phyloP scores from a whole-genome alignment of 176 grass and related monocot genomes.

The Cenchrus americanus region DNA sequence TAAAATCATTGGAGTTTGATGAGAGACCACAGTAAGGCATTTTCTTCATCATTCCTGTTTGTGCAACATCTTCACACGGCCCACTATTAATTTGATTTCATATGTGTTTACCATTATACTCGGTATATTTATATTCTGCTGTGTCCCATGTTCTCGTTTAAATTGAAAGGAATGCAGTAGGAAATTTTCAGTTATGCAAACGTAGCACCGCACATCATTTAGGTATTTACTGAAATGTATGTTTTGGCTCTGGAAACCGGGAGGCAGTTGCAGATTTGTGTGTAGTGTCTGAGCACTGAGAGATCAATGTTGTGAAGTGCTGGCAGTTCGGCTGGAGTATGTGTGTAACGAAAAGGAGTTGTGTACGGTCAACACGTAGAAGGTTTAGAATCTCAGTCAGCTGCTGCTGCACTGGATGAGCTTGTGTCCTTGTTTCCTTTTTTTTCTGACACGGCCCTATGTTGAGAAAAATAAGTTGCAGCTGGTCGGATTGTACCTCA shows the following conservation, averaged over 20 bases:
- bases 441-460: too few species aligned
- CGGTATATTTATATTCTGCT: not conserved
- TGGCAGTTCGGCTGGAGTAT: too few species aligned
- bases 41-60: slow-evolving; percentile 5
- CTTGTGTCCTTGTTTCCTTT: too few species aligned
- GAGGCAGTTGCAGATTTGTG: too few species aligned
- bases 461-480: too few species aligned
- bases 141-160: slow-evolving; percentile 66
- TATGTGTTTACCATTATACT: not conserved
- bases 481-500: too few species aligned
- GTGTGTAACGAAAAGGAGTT: too few species aligned
- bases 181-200: slow-evolving; percentile 57
- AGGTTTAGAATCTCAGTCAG: too few species aligned
- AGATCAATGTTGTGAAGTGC: too few species aligned
- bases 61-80: not conserved
- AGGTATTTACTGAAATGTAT: slow-evolving; percentile 40
- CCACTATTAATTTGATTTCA: not conserved
- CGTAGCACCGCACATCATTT: slow-evolving; percentile 52
- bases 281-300: too few species aligned
- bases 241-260: not conserved
- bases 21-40: slow-evolving; percentile 47
- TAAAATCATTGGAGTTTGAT: slow-evolving; percentile 44
- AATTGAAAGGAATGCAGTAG: slow-evolving; percentile 61
- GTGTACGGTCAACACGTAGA: too few species aligned
- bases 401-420: too few species aligned